Evolutionary conservation across 2,329 filamentous ascomycete species (phyloP), one percentile per base, ranked within the genome.

Genomic region (Drechslerella coelobrocha): DNA sequence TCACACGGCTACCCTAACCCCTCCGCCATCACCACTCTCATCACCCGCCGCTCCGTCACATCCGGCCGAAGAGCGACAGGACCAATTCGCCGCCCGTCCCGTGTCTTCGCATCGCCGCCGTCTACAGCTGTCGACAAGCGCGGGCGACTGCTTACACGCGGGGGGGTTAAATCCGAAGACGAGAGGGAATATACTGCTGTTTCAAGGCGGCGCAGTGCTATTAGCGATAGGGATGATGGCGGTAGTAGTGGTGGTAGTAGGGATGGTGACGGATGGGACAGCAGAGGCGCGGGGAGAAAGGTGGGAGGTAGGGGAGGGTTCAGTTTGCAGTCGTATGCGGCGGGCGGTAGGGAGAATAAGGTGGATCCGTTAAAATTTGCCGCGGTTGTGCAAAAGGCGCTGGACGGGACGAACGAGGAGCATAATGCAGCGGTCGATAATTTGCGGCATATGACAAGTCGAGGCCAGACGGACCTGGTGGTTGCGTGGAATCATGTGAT

Each of bases 401-500:
- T 69, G 0, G 45, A 69, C 14, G 65, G 65, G 21, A 62, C 56
- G 2, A 48, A 52, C 10, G 27, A 50, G 12, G 65, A 69, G 19
- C 65, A 69, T 17, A 53, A 69, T n/a, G 65, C 51, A 8, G 52
- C 57, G 9, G 39, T 69, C 21, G 65, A 69, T 47, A 45, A 62
- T 51, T 29, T 69, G 26, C 52, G 53, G 10, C 54, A 65, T 23
- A 31, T 63, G 34, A 31, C 60, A 6, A 72, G 61, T 55, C 41
- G 57, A 17, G 65, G 84, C 73, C 78, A 82, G 0, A 82, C 84
- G 73, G 81, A 87, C 65, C 87, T 89, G 73, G 81, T 85, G 2
- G 92, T 95, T 65, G 87, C 89, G 66, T 99, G 93, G 92, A 97
- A 97, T 79, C 85, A 90, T 76, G 79, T 96, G 47, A 88, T 99